Conservation (phyloP, 257 asterid species). For the Henckelia pumila region DNA sequence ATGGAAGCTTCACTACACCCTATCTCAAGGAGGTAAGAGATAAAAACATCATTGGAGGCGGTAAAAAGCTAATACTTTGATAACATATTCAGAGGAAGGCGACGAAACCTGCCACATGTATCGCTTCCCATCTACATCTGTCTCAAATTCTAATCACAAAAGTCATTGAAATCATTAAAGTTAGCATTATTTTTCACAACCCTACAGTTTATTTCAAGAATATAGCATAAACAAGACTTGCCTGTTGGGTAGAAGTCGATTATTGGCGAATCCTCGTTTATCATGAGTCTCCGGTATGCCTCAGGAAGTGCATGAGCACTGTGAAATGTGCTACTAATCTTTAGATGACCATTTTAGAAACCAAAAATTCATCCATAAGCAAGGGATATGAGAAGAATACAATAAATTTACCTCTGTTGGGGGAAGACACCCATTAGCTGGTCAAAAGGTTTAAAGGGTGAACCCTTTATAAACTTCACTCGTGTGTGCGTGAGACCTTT, state of each 20-base stretch:
- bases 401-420: slow-evolving; percentile 43
- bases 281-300: slow-evolving; percentile 43
- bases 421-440: slow-evolving; percentile 74
- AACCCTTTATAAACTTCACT: slow-evolving; percentile 41
- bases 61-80: neutral
- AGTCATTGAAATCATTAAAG: neutral
- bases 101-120: slow-evolving; percentile 53
- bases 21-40: slow-evolving; percentile 8
- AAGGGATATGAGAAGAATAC: neutral
- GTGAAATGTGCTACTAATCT: neutral
- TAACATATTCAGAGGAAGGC: neutral
- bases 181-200: neutral
- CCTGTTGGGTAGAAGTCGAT: slow-evolving; percentile 50
- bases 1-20: slow-evolving; percentile 54
- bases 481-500: slow-evolving; percentile 46
- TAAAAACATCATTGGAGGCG: neutral
- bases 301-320: slow-evolving; percentile 60
- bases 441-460: slow-evolving; percentile 58
- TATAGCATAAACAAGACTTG: slow-evolving; percentile 14
- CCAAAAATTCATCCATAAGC: neutral
- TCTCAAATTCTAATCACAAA: slow-evolving; percentile 38
- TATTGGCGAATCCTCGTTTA: slow-evolving; percentile 35
- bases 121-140: slow-evolving; percentile 53
- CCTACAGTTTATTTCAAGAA: neutral
- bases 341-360: neutral